Conservation (phyloP, 371 early-diverging fungal genomes). For the Mucor circinelloides region DNA sequence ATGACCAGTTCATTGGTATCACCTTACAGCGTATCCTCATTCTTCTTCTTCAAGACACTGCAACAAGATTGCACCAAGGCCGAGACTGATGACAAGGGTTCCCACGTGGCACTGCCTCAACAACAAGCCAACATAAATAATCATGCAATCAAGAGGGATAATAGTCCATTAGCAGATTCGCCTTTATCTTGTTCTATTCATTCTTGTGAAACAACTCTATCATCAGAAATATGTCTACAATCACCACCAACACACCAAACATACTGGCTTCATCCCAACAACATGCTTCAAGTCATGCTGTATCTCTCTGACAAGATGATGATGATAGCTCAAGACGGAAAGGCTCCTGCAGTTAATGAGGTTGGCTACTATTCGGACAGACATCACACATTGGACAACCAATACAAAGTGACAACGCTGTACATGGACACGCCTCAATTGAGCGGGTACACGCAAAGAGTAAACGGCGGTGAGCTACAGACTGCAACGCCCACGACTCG, state of each 20-base stretch:
- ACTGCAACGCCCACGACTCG: conserved; percentile 4
- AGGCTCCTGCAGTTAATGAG: conserved; percentile 1
- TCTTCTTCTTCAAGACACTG: background rate
- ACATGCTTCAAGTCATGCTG: conserved; percentile 19
- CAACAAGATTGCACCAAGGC: background rate
- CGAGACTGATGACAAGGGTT: background rate
- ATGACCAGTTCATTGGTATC: background rate
- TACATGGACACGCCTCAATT: conserved; percentile 22
- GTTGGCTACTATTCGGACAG: conserved; percentile 6
- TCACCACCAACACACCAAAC: background rate
- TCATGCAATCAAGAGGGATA: background rate
- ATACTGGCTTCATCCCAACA: conserved; percentile 24
- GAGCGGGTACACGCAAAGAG: conserved; percentile 8
- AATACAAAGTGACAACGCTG: conserved; percentile 10
- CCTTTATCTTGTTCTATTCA: background rate
- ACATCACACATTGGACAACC: background rate
- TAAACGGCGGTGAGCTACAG: background rate
- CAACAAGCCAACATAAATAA: background rate
- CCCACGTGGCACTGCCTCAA: background rate
- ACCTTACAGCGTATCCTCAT: background rate
- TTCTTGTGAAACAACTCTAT: conserved; percentile 10
- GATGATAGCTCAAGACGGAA: background rate
- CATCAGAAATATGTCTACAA: background rate
- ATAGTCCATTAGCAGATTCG: background rate
- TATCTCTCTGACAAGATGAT: conserved; percentile 2